Evolutionary conservation across 352 stramenopile genomes (phyloP).

Genomic region (Globisporangium takayamanum): DNA sequence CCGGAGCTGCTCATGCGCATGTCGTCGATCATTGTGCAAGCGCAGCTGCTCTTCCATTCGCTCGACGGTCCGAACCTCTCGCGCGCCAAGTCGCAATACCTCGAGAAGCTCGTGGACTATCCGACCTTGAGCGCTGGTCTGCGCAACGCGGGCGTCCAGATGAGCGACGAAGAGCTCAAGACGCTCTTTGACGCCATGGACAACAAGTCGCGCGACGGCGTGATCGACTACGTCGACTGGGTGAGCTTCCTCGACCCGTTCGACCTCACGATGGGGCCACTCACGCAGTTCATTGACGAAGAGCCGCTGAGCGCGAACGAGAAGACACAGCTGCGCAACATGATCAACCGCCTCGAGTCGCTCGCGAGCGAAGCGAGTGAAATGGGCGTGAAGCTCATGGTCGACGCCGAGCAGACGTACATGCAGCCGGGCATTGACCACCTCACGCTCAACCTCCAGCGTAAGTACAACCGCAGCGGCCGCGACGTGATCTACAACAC

Average conservation of each 20-base stretch:
- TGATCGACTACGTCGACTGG: constrained; percentile 95
- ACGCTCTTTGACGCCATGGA: constrained; percentile 65
- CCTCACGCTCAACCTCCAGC: constrained; percentile 80
- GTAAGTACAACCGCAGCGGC: constrained; percentile 86
- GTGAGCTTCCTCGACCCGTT: constrained; percentile 89
- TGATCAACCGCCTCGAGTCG: constrained; percentile 81
- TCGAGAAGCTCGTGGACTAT: constrained; percentile 79
- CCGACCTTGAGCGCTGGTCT: constrained; percentile 64
- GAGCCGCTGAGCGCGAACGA: constrained; percentile 77
- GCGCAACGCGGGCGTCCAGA: constrained; percentile 54
- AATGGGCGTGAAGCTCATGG: constrained; percentile 90
- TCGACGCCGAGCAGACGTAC: constrained; percentile 97
- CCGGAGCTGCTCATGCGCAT: constrained; percentile 94
- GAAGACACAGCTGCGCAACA: constrained; percentile 88
- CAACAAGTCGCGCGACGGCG: constrained; percentile 49
- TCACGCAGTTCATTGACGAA: constrained; percentile 84
- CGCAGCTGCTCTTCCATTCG: constrained; percentile 88
- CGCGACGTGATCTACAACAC: constrained; percentile 95
- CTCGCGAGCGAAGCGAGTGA: constrained; percentile 66
- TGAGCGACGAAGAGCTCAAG: constrained; percentile 57
- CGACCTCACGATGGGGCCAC: constrained; percentile 82
- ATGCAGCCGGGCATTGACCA: constrained; percentile 98
- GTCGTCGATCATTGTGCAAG: constrained; percentile 90
- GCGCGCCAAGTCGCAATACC: constrained; percentile 72
- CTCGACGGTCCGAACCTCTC: constrained; percentile 86